These are phyloP conservation scores for Crotalaria pallida DNA, from an alignment of 306 rosid species.

Conservation along the genomic window DNA sequence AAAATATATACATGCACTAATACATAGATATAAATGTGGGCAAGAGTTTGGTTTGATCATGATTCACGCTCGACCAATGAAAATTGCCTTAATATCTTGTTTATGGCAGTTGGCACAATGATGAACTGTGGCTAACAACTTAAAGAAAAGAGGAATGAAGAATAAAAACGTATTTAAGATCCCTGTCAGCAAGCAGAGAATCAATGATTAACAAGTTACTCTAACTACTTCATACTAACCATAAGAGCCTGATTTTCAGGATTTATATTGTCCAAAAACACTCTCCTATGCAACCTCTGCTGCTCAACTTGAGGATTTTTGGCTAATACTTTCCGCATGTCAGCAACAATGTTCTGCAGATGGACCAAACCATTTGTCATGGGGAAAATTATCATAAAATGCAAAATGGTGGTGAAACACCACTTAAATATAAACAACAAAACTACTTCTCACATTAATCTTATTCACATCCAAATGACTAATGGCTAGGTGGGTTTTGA, in stretches of 20 bases:
- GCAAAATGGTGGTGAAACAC: conserved; percentile 8
- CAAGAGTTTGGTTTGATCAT: neutral
- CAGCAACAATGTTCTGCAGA: conserved; percentile 86
- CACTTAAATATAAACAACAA: neutral
- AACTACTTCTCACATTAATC: conserved; percentile 61
- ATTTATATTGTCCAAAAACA: conserved; percentile 74
- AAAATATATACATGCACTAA: neutral
- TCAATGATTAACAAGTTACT: neutral
- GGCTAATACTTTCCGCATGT: conserved; percentile 93
- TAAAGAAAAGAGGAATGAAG: neutral
- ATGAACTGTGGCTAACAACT: neutral
- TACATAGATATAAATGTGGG: neutral
- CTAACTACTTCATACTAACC: conserved; percentile 54
- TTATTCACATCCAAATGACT: conserved; percentile 90
- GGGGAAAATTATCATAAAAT: neutral
- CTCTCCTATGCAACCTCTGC: conserved; percentile 93
- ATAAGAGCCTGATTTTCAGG: conserved; percentile 85
- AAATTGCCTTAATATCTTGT: neutral
- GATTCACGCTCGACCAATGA: conserved; percentile 10
- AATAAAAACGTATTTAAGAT: conserved; percentile 11
- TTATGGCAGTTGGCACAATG: neutral
- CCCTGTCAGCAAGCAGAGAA: conserved; percentile 7
- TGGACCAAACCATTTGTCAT: conserved; percentile 21
- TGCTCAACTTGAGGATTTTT: conserved; percentile 96
- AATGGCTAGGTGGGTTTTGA: conserved; percentile 87